Conservation (phyloP, 2,329 filamentous ascomycete species). For the Hypoxylon sp. region DNA sequence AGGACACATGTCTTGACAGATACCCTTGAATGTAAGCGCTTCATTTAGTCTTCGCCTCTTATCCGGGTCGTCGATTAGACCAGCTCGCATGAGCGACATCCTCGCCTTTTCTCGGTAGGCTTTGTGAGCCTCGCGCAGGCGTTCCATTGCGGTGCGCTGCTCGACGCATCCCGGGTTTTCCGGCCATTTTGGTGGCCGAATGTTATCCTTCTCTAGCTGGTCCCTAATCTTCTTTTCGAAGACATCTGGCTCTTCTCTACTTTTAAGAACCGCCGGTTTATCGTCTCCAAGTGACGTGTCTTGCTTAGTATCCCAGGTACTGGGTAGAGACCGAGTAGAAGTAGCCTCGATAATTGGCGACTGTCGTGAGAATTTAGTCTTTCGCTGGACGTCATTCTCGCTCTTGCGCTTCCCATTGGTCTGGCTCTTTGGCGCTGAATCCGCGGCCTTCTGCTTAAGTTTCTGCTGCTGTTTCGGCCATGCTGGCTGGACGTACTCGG, state of each 20-base stretch:
- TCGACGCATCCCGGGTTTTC: constrained; percentile 67
- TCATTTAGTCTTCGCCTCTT: constrained; percentile 73
- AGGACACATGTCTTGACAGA: constrained; percentile 79
- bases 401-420: constrained; percentile 43
- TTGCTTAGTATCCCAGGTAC: constrained; percentile 10
- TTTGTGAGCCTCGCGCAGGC: constrained; percentile 69
- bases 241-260: constrained; percentile 45
- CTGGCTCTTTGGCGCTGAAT: constrained; percentile 7
- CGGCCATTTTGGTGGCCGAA: constrained; percentile 70
- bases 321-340: constrained; percentile 29
- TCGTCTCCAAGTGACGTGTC: constrained; percentile 2
- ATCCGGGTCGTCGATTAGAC: constrained; percentile 75
- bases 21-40: constrained; percentile 77
- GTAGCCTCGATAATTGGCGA: constrained; percentile 27
- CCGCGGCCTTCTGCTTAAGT: constrained; percentile 17
- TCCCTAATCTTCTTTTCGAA: constrained; percentile 66
- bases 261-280: constrained; percentile 13
- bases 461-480: constrained; percentile 43
- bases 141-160: constrained; percentile 67
- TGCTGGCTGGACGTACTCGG: constrained; percentile 48
- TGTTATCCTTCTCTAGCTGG: constrained; percentile 68
- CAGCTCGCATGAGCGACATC: constrained; percentile 69
- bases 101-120: constrained; percentile 71
- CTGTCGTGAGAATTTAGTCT: constrained; percentile 40
- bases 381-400: constrained; percentile 32